Evolutionary conservation across 176 grass and related monocot genomes (phyloP), one percentile per base, ranked within the genome.

Genomic region (Cymbopogon citratus): DNA sequence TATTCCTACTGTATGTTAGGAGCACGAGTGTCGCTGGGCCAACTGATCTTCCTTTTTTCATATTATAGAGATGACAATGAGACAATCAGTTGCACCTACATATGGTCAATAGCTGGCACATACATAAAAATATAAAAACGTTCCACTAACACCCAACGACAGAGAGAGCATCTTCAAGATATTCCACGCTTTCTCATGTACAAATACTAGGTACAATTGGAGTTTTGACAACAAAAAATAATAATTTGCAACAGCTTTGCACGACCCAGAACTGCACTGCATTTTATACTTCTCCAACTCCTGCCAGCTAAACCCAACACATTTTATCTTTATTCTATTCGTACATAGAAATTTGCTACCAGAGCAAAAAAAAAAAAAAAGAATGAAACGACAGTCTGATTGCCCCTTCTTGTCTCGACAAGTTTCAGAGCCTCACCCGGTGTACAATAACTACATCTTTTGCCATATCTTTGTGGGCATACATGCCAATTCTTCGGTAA

Each of bases 341-440:
- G 15, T 23, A 60, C 36, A 67, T 15, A 84, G 3, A 82, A 68
- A 74, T 79, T 79, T 84, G 69, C 81, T 60, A 9, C 68, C 48
- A 73, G 56, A 88, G 67, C 68, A 79, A 84, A 68, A 19, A 51
- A 13, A 49, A 80, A 79, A 66, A 18, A 9, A 8, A 5, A n/a
- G n/a, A 51, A 74, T 3, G 28, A 71, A 66, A 88, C 7, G n/a
- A 61, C 75, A 12, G 5, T 12, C 52, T 69, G 18, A 4, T 63
- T 40, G 49, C 63, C 69, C 69, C 52, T 56, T 51, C 71, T 85
- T 85, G 72, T 81, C 33, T 85, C 44, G 18, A 81, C 71, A 85
- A 81, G 78, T 85, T 76, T 43, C 34, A 77, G 43, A 76, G 57
- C 78, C 35, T 85, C 71, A 27, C 80, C 57, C 41, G 3, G 59